Base-by-base conservation (phyloP, 768 basidiomycete genomes). In the Russula ochroleuca region DNA sequence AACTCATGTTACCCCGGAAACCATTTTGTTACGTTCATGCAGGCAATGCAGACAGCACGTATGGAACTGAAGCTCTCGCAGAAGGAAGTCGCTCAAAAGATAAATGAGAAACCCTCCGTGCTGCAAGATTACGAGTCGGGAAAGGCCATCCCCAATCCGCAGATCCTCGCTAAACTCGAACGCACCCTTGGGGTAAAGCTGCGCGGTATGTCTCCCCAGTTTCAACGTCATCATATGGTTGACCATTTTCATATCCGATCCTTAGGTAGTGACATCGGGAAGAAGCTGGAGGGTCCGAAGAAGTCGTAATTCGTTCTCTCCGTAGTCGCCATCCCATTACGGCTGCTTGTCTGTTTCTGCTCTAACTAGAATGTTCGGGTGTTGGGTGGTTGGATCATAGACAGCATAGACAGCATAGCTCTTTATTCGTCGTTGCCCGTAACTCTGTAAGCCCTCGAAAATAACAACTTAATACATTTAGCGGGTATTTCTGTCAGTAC, bases 81-180 rank as follows among this genome's bases (percentile, higher is more conserved):
- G 76, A 96, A 95, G 76, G 94, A 96, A 54, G 78, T 96, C 43
- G 95, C 94, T 13, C 86, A 88, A 72, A 92, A 92, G 79, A 85
- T 94, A 71, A 98, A 97, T 73, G 93, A 94, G 78, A 95, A 94
- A 75, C 91, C 89, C 35, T 88, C 88, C 53, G 79, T 94, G 56
- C 77, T 93, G 40, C 89, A 92, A 74, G 94, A 94, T 69, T 93
- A 96, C 73, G 94, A 97, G 75, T 81, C 88, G 4, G 87, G 92
- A 61, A 88, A 84, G 75, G 94, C 94, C 37, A 83, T 92, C 43
- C 94, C 94, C 35, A 94, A 88, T 71, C 77, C 89, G 47, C 89
- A 93, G 72, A 85, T 97, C 69, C 84, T 98, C 37, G 79, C 81
- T 61, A 96, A 97, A 81, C 85, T 97, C 68, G 95, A 98, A 78